Evolutionary conservation across 805 yeast species (phyloP), one percentile per base, ranked within the genome.

Genomic region (Naumovozyma castellii): DNA sequence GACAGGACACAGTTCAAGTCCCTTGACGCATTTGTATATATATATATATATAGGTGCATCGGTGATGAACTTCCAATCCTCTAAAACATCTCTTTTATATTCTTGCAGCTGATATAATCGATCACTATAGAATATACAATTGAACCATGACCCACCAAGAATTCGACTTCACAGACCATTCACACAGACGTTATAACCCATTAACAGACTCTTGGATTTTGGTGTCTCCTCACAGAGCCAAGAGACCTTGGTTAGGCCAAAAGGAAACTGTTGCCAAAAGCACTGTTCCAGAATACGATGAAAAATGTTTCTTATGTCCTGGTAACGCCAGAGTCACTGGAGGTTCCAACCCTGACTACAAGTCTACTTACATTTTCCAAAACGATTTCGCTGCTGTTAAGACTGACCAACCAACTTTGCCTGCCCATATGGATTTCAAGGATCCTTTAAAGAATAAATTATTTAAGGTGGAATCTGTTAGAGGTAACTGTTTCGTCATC

Each of bases 191-290:
- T 37, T 75, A 66, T 59, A 81, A 81, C 50, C 86, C 85, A 3
- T 67, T 81, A 45, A 69, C 80, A n/a, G 73, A 74, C 39, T 59
- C 71, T n/a, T 78, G 80, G 75, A 76, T 81, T 18, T 65, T 81
- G 37, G 80, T 81, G 37, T 79, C 86, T 13, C 88, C 90, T 4
- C 90, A 81, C 53, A 66, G 88, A 42, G 75, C 86, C 22, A 78
- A 79, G 57, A 68, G 90, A 48, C 88, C 90, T 16, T 81, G 88
- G 88, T 82, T 76, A 56, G 88, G 88, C 29, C 84, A 78, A 45
- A 69, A 76, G 46, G 88, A 81, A 54, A 66, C 65, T 28, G 57
- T 68, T 13, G 50, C 56, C 39, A 65, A 57, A 34, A 66, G 62
- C 13, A 49, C 56, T 20, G 64, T 69, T 45, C 81, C 84, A 3